Percentiles rank a stretch among this genome's conserved stretches.
These are phyloP conservation scores for Lasiosphaeria ovina DNA, from an alignment of 495 filamentous ascomycete genomes.

Conservation along the genomic window DNA sequence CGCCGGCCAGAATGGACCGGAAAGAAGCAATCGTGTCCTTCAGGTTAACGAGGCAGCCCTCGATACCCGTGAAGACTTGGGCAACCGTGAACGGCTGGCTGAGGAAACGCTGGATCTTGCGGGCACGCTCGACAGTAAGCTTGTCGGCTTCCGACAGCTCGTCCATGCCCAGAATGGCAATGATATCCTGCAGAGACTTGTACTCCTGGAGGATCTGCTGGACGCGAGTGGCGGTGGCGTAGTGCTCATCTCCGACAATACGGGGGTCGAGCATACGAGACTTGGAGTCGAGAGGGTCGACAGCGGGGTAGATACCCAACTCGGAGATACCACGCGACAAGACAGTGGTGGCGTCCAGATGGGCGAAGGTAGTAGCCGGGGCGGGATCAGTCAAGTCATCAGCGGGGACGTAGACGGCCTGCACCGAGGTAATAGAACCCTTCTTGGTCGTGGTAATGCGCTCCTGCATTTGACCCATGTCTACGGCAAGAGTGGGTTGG, in stretches of 20 bases:
- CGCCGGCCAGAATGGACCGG: slow-evolving; percentile 95
- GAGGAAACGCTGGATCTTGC: slow-evolving; percentile 99
- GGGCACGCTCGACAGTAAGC: slow-evolving; percentile 99
- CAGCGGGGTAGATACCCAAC: slow-evolving; percentile 99
- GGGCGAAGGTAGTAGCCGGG: slow-evolving; percentile 98
- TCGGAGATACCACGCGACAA: slow-evolving; percentile 99
- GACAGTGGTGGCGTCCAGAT: slow-evolving; percentile 99
- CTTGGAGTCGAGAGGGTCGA: slow-evolving; percentile 99
- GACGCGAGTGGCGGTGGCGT: slow-evolving; percentile 87
- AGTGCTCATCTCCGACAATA: slow-evolving; percentile 97
- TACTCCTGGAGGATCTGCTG: slow-evolving; percentile 99
- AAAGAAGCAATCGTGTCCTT: slow-evolving; percentile 97
- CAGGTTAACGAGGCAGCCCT: slow-evolving; percentile 93
- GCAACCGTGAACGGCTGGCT: slow-evolving; percentile 98
- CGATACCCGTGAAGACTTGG: slow-evolving; percentile 98
- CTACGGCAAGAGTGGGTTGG: slow-evolving; percentile 98
- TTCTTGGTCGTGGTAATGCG: slow-evolving; percentile 99
- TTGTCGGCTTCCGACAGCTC: slow-evolving; percentile 98
- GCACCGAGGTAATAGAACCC: slow-evolving; percentile 99
- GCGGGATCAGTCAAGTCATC: slow-evolving; percentile 99
- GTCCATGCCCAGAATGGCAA: slow-evolving; percentile 99
- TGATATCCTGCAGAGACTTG: slow-evolving; percentile 99
- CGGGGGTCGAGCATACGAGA: slow-evolving; percentile 99
- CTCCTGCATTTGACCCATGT: slow-evolving; percentile 99
- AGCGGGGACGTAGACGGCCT: slow-evolving; percentile 99